phyloP scores from a whole-genome alignment of 164 flowering plant species.

The Umbellularia californica region DNA sequence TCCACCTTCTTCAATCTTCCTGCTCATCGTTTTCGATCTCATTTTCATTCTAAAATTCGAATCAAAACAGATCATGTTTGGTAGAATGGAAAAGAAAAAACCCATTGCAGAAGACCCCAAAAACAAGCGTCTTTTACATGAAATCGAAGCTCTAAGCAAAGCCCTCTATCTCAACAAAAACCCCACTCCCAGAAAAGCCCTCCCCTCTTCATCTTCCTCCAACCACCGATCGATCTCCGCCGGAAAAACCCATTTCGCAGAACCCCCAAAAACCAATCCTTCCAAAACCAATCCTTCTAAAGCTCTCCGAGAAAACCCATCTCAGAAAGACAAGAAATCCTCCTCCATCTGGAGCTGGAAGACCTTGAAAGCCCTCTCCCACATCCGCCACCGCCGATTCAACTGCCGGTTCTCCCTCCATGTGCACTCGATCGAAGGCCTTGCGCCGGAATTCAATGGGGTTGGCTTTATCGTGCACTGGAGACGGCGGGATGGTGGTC shows the following conservation, averaged over 20 bases:
- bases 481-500: conserved; percentile 68
- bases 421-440: conserved; percentile 68
- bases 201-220: conserved; percentile 16
- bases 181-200: conserved; percentile 14
- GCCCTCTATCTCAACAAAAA: conserved; percentile 57
- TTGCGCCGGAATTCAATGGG: conserved; percentile 44
- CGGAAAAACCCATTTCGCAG: conserved; percentile 27
- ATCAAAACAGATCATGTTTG: conserved; percentile 35
- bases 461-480: conserved; percentile 61
- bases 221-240: conserved; percentile 33
- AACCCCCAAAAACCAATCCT: conserved; percentile 21
- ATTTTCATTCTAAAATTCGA: background rate
- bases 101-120: conserved; percentile 39
- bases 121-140: conserved; percentile 54
- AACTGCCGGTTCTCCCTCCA: conserved; percentile 66
- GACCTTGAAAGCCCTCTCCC: conserved; percentile 62
- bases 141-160: conserved; percentile 71
- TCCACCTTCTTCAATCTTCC: background rate
- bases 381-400: conserved; percentile 51
- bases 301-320: conserved; percentile 19
- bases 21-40: background rate
- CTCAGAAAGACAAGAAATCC: conserved; percentile 46
- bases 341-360: conserved; percentile 76
- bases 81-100: conserved; percentile 47
- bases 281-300: conserved; percentile 26